Percentiles rank a stretch among this genome's conserved stretches.
Evolutionary conservation across 768 basidiomycete species (phyloP).

Genomic region (Calocybe gangraenosa): DNA sequence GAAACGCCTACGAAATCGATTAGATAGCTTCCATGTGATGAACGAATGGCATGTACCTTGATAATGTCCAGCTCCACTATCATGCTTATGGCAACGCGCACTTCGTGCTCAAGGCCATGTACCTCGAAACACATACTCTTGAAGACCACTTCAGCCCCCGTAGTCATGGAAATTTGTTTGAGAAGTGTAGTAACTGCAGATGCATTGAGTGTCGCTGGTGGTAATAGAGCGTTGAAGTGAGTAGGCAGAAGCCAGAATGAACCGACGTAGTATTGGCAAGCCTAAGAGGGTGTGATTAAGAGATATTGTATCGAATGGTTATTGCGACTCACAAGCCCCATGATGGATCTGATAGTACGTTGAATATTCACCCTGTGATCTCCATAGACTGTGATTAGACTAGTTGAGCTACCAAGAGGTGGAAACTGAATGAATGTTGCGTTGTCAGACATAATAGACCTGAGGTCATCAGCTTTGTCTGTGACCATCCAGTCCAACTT

Average conservation of each 20-base stretch:
- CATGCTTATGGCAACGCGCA: slow-evolving; percentile 79
- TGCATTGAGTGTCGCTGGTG: slow-evolving; percentile 75
- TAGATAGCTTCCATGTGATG: not conserved
- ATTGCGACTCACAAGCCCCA: slow-evolving; percentile 74
- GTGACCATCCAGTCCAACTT: slow-evolving; percentile 99
- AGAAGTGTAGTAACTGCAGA: slow-evolving; percentile 80
- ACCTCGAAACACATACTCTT: slow-evolving; percentile 98
- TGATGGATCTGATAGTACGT: slow-evolving; percentile 88
- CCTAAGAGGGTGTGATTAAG: slow-evolving; percentile 48
- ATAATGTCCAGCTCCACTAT: slow-evolving; percentile 89
- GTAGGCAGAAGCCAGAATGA: slow-evolving; percentile 95
- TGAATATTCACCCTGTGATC: slow-evolving; percentile 94
- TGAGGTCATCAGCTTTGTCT: slow-evolving; percentile 93
- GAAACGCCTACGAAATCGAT: slow-evolving; percentile 60
- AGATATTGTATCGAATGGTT: too few relatives aligned
- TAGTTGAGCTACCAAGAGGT: slow-evolving; percentile 86
- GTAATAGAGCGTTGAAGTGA: slow-evolving; percentile 88
- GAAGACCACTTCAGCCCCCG: slow-evolving; percentile 93
- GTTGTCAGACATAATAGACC: slow-evolving; percentile 91
- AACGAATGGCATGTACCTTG: slow-evolving; percentile 53
- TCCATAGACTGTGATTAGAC: slow-evolving; percentile 90
- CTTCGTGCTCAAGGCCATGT: slow-evolving; percentile 91
- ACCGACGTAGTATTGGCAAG: slow-evolving; percentile 94
- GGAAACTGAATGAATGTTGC: slow-evolving; percentile 95
- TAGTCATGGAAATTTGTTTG: slow-evolving; percentile 80